Evolutionary conservation across 805 yeast species (phyloP).

Genomic region (Ogataea ramenticola): DNA sequence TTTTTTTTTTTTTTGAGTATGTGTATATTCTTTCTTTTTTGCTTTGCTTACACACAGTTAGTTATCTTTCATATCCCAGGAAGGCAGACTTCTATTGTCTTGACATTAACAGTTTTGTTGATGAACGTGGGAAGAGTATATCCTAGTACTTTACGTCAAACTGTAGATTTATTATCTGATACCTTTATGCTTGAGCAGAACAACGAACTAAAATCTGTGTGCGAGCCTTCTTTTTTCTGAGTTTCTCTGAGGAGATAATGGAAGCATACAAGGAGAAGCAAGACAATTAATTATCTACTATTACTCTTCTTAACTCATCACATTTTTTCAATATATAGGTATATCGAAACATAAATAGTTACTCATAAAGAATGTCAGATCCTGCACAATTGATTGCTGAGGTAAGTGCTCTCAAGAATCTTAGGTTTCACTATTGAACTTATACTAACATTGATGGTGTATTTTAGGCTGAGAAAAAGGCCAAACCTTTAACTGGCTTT

Average conservation of each 20-base stretch:
- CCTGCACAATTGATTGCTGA: constrained; percentile 26
- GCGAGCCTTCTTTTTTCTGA: neutral
- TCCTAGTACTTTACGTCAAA: too few relatives aligned
- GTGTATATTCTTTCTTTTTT: neutral
- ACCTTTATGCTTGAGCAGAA: too few relatives aligned
- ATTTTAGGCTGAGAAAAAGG: constrained; percentile 61
- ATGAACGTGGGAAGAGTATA: too few relatives aligned
- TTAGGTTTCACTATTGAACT: too few relatives aligned
- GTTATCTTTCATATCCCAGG: too few relatives aligned
- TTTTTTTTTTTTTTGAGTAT: too few relatives aligned
- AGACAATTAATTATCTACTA: too few relatives aligned
- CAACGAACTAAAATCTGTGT: too few relatives aligned
- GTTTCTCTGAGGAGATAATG: neutral
- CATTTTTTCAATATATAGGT: neutral
- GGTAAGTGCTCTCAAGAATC: too few relatives aligned
- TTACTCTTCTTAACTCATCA: neutral
- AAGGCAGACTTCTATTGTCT: too few relatives aligned
- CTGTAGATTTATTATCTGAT: too few relatives aligned
- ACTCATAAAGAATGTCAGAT: constrained; percentile 18
- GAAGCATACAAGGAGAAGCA: neutral
- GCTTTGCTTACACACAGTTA: neutral
- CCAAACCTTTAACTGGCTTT: constrained; percentile 64
- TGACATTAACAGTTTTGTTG: too few relatives aligned
- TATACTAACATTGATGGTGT: neutral
- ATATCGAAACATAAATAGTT: neutral